Base-by-base conservation (phyloP, 768 basidiomycete species). In the Pleurotus platypus region DNA sequence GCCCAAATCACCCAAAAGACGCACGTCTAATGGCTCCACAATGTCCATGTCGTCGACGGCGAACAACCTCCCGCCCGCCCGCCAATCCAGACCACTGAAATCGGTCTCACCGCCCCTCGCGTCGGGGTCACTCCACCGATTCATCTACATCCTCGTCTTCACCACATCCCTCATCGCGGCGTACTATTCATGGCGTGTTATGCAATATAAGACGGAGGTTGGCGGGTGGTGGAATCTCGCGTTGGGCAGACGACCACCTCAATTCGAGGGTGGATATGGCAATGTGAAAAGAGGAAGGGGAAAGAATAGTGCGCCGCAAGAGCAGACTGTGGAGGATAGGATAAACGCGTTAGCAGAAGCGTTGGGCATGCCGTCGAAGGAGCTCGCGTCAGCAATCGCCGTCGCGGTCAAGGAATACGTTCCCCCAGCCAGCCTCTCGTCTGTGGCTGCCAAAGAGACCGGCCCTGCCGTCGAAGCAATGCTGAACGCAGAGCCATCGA, bases 351-450 rank as follows among this genome's bases (percentile, higher is more conserved):
- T 90, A 9, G 89, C 88, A 9, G 70, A 72, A 5, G 82, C 79
- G 30, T 72, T 90, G 27, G 89, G 86, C 1, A 78, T 90, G 63
- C 78, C 82, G 0, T 74, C 84, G 13, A 70, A 72, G 40, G 82
- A 86, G 38, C 71, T 90, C 1, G 86, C 88, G 2, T 75, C 73
- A 15, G 89, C 87, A 0, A 83, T 90, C 48, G 84, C 83, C 0
- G 75, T 72, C 48, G 85, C 82, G 0, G 82, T 86, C 27, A 75
- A 77, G 60, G 74, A 83, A 27, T 68, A 84, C 59, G 79, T 88
- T 8, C 84, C 87, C 1, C 79, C 81, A 8, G 84, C 82, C 5
- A 84, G 80, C 38, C 66, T 88, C 50, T 79, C 82, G 7, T 84
- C 81, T 1, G 69, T 86, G 4, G 77, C 78, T 1, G 76, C 75